phyloP scores from a whole-genome alignment of 1,284 basidiomycete species.

The Ustilago cynodontis region DNA sequence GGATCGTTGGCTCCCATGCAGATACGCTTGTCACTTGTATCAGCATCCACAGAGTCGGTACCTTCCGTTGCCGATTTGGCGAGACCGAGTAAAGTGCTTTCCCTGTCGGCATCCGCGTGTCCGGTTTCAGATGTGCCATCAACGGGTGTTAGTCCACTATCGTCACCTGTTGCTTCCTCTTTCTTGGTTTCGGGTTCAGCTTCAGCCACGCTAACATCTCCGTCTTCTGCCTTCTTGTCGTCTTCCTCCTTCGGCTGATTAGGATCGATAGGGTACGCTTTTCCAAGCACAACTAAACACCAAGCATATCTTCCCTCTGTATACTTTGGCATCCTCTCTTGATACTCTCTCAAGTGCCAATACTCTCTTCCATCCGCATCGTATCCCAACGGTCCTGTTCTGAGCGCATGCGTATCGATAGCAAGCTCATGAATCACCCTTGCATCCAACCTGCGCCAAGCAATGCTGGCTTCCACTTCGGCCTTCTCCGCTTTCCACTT shows the following conservation, averaged over 20 bases:
- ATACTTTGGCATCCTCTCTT: slow-evolving; percentile 53
- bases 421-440: slow-evolving; percentile 28
- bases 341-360: slow-evolving; percentile 59
- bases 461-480: slow-evolving; percentile 24
- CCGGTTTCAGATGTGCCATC: slow-evolving; percentile 20
- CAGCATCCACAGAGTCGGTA: not conserved
- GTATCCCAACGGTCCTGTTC: slow-evolving; percentile 50
- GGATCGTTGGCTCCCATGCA: slow-evolving; percentile 57
- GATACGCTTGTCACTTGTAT: not conserved
- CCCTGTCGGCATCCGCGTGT: not conserved
- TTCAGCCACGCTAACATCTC: slow-evolving; percentile 12
- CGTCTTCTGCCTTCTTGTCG: slow-evolving; percentile 2
- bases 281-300: slow-evolving; percentile 53
- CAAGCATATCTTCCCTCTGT: slow-evolving; percentile 54
- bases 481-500: slow-evolving; percentile 48
- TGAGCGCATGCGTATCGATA: slow-evolving; percentile 43
- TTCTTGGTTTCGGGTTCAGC: not conserved
- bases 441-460: slow-evolving; percentile 41
- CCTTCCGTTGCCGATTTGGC: slow-evolving; percentile 11
- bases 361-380: slow-evolving; percentile 58
- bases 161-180: slow-evolving; percentile 20
- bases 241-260: slow-evolving; percentile 15
- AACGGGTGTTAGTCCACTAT: slow-evolving; percentile 37
- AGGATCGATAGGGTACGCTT: slow-evolving; percentile 21
- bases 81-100: slow-evolving; percentile 16